Conservation (phyloP, 768 basidiomycete species). For the Termitomyces sp. region DNA sequence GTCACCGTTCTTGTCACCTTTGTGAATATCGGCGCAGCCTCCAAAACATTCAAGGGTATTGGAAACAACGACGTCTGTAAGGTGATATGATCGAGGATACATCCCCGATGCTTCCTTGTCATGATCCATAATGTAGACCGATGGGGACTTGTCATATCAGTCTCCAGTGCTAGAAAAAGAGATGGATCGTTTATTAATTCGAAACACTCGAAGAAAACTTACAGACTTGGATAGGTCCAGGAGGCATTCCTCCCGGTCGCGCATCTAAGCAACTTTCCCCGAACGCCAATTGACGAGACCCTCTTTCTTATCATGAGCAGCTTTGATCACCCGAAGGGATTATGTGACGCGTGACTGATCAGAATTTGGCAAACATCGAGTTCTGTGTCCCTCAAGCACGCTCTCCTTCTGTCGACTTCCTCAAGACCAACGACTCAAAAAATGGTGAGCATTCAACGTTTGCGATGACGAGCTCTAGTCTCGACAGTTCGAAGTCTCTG, state of each 20-base stretch:
- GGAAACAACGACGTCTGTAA: background rate
- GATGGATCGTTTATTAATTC: background rate
- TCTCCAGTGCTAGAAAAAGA: background rate
- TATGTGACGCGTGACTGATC: no score
- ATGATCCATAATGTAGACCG: background rate
- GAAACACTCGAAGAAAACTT: background rate
- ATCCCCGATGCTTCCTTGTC: background rate
- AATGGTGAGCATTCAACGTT: no score
- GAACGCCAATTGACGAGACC: no score
- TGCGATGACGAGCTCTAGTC: no score
- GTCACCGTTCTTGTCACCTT: background rate
- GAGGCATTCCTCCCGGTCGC: background rate
- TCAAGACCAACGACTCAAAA: no score
- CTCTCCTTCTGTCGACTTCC: no score
- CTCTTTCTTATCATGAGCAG: no score
- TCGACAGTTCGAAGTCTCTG: no score
- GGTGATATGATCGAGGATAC: background rate
- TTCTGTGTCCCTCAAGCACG: no score
- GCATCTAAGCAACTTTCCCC: no score
- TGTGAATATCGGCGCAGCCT: constrained; percentile 1
- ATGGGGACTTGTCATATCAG: background rate
- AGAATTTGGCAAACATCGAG: no score
- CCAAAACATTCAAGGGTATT: background rate
- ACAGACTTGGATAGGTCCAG: background rate
- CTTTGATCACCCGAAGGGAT: no score